Conservation (phyloP, 768 basidiomycete genomes). For the Boletus edulis region DNA sequence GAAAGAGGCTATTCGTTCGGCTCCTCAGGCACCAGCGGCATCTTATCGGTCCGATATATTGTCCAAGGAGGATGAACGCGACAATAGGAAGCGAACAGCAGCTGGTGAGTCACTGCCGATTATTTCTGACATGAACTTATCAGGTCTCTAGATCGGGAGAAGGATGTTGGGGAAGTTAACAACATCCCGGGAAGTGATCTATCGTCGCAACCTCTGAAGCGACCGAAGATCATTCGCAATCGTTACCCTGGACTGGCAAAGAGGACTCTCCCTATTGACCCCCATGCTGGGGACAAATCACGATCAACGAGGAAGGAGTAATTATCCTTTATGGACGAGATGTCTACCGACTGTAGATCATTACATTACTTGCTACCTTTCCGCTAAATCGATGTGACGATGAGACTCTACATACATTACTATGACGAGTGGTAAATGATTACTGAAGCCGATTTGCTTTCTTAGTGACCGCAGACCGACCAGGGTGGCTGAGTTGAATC, state of each 20-base stretch:
- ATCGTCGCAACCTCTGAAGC: conserved; percentile 49
- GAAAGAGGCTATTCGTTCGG: conserved; percentile 45
- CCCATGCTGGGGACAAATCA: conserved; percentile 55
- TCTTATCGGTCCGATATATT: conserved; percentile 45
- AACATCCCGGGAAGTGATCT: conserved; percentile 37
- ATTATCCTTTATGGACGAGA: conserved; percentile 11
- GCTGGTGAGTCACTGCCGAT: conserved; percentile 50
- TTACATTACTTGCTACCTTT: conserved; percentile 17
- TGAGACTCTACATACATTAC: conserved; percentile 20
- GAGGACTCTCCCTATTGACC: conserved; percentile 62
- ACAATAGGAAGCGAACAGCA: conserved; percentile 63
- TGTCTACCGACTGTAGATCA: conserved; percentile 8
- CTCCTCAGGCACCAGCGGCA: conserved; percentile 39
- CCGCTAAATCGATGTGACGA: conserved; percentile 8
- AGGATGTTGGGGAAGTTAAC: conserved; percentile 43
- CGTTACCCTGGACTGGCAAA: conserved; percentile 54
- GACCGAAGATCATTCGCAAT: conserved; percentile 56
- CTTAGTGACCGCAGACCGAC: not conserved
- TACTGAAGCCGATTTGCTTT: not conserved
- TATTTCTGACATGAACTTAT: conserved; percentile 1
- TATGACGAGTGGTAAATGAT: conserved; percentile 20
- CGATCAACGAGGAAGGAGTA: conserved; percentile 54
- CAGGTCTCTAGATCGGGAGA: conserved; percentile 55
- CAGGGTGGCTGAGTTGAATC: conserved; percentile 34
- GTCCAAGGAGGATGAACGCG: conserved; percentile 62